These are phyloP conservation scores for Sextonia rubra DNA, from an alignment of 164 flowering plant genomes.

Conservation along the genomic window DNA sequence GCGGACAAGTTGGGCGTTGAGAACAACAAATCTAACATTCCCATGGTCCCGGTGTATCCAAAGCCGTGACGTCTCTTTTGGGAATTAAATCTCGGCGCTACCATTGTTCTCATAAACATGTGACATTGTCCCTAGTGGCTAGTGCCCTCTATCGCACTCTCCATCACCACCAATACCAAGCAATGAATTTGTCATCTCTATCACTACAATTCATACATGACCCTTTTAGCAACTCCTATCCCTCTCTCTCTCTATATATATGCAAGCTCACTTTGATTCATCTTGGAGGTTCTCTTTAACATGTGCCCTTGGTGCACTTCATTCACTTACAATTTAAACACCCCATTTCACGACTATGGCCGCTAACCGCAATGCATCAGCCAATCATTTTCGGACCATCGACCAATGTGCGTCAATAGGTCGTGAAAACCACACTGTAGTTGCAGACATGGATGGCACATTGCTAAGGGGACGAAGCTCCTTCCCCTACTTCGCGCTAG, in stretches of 20 bases:
- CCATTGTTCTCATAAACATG: constrained; percentile 15
- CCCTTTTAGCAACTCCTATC: not conserved
- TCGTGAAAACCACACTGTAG: constrained; percentile 44
- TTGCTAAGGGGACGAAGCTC: constrained; percentile 31
- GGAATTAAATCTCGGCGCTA: constrained; percentile 21
- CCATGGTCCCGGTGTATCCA: constrained; percentile 7
- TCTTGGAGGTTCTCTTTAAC: not conserved
- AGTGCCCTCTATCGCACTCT: not conserved
- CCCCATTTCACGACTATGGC: constrained; percentile 1
- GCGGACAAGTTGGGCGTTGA: not conserved
- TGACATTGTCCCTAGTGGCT: not conserved
- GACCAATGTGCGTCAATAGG: constrained; percentile 39
- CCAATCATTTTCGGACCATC: constrained; percentile 41
- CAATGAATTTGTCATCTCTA: not conserved
- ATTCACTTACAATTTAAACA: not conserved
- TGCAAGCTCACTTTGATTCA: no score
- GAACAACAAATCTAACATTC: not conserved
- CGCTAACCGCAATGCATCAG: no score
- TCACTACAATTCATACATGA: not conserved
- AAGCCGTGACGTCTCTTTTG: constrained; percentile 3
- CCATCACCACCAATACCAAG: no score
- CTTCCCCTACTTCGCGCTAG: constrained; percentile 38
- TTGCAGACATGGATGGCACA: constrained; percentile 42
- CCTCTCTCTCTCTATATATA: constrained; percentile 7
- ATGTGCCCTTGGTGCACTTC: not conserved